phyloP scores from a whole-genome alignment of 2,329 filamentous ascomycete species.

The Talaromyces sp. region DNA sequence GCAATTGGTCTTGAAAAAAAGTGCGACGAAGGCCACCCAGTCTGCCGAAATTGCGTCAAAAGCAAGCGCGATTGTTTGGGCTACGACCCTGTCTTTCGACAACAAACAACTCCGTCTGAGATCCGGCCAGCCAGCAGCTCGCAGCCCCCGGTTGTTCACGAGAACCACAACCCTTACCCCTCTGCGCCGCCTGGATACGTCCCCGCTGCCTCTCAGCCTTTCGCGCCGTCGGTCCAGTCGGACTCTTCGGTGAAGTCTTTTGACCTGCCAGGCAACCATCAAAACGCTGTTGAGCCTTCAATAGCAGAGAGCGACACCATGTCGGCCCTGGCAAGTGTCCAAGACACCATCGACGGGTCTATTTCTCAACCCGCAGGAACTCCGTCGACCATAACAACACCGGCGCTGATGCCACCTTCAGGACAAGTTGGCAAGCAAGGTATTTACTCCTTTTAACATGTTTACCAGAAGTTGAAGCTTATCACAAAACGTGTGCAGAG shows the following conservation, averaged over 20 bases:
- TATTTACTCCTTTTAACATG: constrained; percentile 33
- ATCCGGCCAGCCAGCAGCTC: constrained; percentile 57
- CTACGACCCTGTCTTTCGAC: constrained; percentile 67
- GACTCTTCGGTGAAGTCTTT: constrained; percentile 34
- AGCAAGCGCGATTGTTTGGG: constrained; percentile 63
- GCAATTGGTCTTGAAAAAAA: constrained; percentile 36
- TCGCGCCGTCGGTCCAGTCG: constrained; percentile 32
- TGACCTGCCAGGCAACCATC: constrained; percentile 49
- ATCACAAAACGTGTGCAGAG: constrained; percentile 41
- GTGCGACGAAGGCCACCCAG: constrained; percentile 95
- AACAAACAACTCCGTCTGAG: constrained; percentile 63
- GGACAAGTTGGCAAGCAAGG: constrained; percentile 13
- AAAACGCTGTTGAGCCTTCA: constrained; percentile 58
- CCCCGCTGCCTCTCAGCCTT: constrained; percentile 33
- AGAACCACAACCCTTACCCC: constrained; percentile 23
- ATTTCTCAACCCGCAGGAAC: constrained; percentile 23
- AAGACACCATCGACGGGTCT: constrained; percentile 25
- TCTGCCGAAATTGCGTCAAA: constrained; percentile 69
- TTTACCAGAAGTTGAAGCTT: constrained; percentile 21
- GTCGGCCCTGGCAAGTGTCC: constrained; percentile 28
- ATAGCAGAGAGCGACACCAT: constrained; percentile 45
- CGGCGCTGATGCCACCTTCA: constrained; percentile 20
- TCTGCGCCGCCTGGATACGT: constrained; percentile 36
- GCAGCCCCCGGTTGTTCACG: constrained; percentile 33
- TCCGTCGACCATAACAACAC: constrained; percentile 17